Evolutionary conservation across 768 basidiomycete species (phyloP), one percentile per base, ranked within the genome.

Genomic region (Lactarius deliciosus): DNA sequence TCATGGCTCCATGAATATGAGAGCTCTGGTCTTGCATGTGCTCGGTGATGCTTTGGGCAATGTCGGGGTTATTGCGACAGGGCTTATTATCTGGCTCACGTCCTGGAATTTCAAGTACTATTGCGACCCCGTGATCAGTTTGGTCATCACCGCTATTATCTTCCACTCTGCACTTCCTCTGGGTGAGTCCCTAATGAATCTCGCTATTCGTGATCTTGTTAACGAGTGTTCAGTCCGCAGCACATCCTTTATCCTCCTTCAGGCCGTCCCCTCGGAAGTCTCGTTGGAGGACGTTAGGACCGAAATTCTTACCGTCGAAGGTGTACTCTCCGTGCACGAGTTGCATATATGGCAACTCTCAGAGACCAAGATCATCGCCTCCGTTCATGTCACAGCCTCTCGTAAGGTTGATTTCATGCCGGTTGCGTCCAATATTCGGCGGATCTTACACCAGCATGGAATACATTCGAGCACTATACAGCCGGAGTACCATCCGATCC

Each of bases 341-440:
- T 82, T 99, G 32, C 97, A 99, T 77, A 86, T 98, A 61, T 99
- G 97, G 97, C 94, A 96, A 73, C 84, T 99, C 57, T 96, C 94
- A 11, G 97, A 99, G 78, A 87, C 85, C 64, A 98, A 97, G 75
- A 87, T 95, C 63, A 90, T 99, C 53, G 96, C 96, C 11, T 96
- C 92, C 2, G 96, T 99, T 30, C 97, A 99, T 77, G 93, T 99
- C 57, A 85, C 92, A 71, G 87, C 94, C 9, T 87, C 87, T 45
- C 83, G 88, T 58, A 85, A 86, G 25, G 83, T 86, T 64, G 95
- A 97, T 73, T 98, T 98, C 75, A 98, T 98, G 92, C 86, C 83
- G 2, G 85, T 96, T 59, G 92, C 93, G 18, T 85, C 84, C 45
- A 85, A 89, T 53, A 96, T 99, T 69, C 84, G 95, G 64, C 85